Evolutionary conservation across 352 stramenopile species (phyloP), one percentile per base, ranked within the genome.

Genomic region (Phytophthora aleatoria): DNA sequence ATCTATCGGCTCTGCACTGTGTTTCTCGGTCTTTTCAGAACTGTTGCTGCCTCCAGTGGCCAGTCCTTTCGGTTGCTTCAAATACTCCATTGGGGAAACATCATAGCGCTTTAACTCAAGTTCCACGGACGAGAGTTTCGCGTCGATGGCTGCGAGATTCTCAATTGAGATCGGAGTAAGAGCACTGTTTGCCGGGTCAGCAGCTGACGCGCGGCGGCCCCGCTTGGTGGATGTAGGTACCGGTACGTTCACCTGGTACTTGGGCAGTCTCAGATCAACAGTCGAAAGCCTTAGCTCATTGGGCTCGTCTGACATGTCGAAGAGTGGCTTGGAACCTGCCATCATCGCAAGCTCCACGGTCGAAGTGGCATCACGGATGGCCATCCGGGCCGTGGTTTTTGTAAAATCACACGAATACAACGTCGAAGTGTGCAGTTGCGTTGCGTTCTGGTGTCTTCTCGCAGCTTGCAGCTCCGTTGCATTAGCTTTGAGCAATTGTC

Each of bases 51-150:
- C 44, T 65, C 15, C n/a, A 9, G 8, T 38, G 6, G 33, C 16
- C 20, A 20, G 20, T 20, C 20, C 20, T 20, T 20, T 20, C 20
- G 20, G 20, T 20, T 20, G 20, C 20, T 20, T 20, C 20, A 20
- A 20, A 20, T 20, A 0, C 20, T 20, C 20, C 20, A 20, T 57
- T 27, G 30, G 20, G 3, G 42, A 8, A 20, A 39, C 20, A 48
- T 63, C 57, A 13, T 64, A 67, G 30, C 57, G 61, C 33, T 66
- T 64, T 11, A 69, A 16, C 8, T 65, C 43, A n/a, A 61, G 52
- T 26, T 75, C 50, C 12, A 62, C 58, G 1, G 63, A 65, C 47
- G 57, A 50, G 30, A 67, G 50, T n/a, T 67, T 70, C 5, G 66
- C 45, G 11, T 73, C 64, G 13, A 73, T 64, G 3, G 38, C 58